Base-by-base conservation (phyloP, 371 early-diverging fungal genomes). In the Actinomortierella ambigua region DNA sequence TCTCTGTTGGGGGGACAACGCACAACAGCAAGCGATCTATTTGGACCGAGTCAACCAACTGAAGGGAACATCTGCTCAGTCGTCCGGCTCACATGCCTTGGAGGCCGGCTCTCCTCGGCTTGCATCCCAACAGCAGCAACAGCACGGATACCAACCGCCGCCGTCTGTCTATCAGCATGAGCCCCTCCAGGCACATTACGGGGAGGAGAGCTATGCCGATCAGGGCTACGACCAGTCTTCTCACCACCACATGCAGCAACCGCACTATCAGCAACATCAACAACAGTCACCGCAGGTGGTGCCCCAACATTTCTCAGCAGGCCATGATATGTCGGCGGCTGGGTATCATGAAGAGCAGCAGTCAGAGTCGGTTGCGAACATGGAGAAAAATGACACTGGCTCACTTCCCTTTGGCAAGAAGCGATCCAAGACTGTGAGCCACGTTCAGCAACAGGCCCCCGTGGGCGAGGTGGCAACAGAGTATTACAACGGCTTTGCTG, bases 1-100 rank as follows among this genome's bases (percentile, higher is more conserved):
- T 34, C 34, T 34, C 11, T 34, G 34, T 34, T 34, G 11, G 7
- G 11, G 4, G 4, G 11, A 34, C 34, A 34, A 6, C 4, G 11
- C 48, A n/a, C n/a, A n/a, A n/a, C 54, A 69, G 69, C 69, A 69
- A 69, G 69, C 69, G 4, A 62, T 69, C 44, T 69, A 69, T 20
- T 60, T 69, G 17, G 69, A 69, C 50, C 49, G 69, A 34, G 69
- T 69, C 39, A 14, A 26, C 8, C 69, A 69, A 29, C 44, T 75
- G 22, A 63, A 46, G 50, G 75, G 34, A 6, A 34, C 34, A 34
- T 34, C 34, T 34, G 34, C 34, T 34, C 34, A 34, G 11, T 4
- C 34, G 11, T 34, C 50, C 28, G 57, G 51, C 23, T 22, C 54
- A 18, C 40, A 51, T 15, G 51, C 59, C n/a, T 17, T 14, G 22